Evolutionary conservation across 805 yeast genomes (phyloP).

Genomic region (Saturnispora sanitii): DNA sequence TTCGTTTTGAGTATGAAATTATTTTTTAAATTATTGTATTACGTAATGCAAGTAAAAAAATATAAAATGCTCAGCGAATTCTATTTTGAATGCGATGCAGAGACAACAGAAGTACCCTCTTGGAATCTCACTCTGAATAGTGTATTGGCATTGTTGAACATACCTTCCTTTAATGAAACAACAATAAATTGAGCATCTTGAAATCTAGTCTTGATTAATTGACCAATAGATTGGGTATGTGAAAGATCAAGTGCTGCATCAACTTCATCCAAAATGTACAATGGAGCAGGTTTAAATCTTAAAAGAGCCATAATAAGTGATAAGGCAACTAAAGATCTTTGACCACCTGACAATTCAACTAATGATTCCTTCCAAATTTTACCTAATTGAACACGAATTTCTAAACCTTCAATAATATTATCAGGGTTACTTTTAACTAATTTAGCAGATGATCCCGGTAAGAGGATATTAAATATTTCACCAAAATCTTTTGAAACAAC

Average conservation of each 20-base stretch:
- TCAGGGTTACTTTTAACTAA: constrained; percentile 71
- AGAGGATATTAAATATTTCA: constrained; percentile 71
- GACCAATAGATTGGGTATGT: constrained; percentile 97
- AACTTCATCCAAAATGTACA: constrained; percentile 95
- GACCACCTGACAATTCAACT: constrained; percentile 95
- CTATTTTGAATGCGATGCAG: constrained; percentile 27
- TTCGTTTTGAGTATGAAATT: too few species aligned
- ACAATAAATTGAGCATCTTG: constrained; percentile 95
- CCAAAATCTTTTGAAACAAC: constrained; percentile 89
- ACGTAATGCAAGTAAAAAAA: background rate
- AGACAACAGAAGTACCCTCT: constrained; percentile 92
- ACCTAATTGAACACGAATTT: constrained; percentile 83
- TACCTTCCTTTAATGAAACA: constrained; percentile 93
- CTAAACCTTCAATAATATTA: constrained; percentile 84
- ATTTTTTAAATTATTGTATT: too few species aligned
- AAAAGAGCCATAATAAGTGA: constrained; percentile 85
- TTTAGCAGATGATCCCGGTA: constrained; percentile 87
- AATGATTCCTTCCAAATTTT: constrained; percentile 92
- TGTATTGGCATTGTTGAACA: constrained; percentile 95
- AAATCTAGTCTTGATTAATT: constrained; percentile 86
- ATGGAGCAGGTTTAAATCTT: constrained; percentile 96
- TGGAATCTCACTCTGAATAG: constrained; percentile 90
- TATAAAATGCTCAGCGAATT: background rate
- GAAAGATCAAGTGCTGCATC: constrained; percentile 97
- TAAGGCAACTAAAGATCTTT: constrained; percentile 85